These are phyloP conservation scores for Ogataea saltuana DNA, from an alignment of 805 yeast species.

Conservation along the genomic window DNA sequence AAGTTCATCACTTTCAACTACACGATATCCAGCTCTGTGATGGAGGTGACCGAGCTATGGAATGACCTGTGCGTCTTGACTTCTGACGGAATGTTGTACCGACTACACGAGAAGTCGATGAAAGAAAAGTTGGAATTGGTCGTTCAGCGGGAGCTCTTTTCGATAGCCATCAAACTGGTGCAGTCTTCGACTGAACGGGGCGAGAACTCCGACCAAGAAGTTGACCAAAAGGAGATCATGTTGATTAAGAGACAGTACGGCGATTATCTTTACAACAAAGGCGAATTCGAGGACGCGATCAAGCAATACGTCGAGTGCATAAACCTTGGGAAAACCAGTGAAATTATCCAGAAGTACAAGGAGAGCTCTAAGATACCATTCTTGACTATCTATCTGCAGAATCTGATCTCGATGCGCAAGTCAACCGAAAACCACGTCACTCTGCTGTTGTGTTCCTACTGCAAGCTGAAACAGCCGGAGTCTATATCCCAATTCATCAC, in stretches of 20 bases:
- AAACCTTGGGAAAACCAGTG: constrained; percentile 60
- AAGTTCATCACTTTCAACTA: constrained; percentile 70
- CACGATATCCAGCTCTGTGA: constrained; percentile 64
- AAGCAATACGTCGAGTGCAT: constrained; percentile 62
- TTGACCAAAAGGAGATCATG: constrained; percentile 35
- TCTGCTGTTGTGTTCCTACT: constrained; percentile 71
- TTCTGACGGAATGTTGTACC: constrained; percentile 73
- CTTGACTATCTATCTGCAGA: constrained; percentile 63
- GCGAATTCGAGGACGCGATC: constrained; percentile 68
- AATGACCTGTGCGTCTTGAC: constrained; percentile 61
- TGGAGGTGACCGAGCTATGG: constrained; percentile 58
- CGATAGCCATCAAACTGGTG: constrained; percentile 73
- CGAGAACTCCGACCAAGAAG: constrained; percentile 29
- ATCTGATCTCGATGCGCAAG: constrained; percentile 51
- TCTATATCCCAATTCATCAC: constrained; percentile 60
- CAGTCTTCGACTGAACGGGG: constrained; percentile 29
- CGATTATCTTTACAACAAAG: constrained; percentile 66
- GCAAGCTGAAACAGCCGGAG: constrained; percentile 65
- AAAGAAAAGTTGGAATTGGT: constrained; percentile 69
- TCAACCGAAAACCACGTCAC: constrained; percentile 85
- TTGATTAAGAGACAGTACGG: constrained; percentile 62
- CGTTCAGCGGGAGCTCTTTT: constrained; percentile 66
- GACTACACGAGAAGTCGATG: constrained; percentile 63
- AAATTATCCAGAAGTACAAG: constrained; percentile 74
- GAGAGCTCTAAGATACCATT: constrained; percentile 71